Evolutionary conservation across 2,329 filamentous ascomycete species (phyloP).

Genomic region (Stachybotrys echinatus): DNA sequence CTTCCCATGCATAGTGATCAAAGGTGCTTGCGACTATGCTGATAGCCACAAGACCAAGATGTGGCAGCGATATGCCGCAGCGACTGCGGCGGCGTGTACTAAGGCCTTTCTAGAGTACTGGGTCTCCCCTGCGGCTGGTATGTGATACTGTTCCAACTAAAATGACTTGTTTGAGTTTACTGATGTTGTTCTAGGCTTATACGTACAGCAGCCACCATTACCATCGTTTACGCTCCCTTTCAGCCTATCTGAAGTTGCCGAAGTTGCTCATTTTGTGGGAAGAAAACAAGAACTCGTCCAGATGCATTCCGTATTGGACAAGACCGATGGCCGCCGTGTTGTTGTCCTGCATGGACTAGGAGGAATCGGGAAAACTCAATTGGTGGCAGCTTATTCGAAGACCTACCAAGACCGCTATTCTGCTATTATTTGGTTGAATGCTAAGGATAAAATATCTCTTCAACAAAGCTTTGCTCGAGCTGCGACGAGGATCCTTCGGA

Average conservation of each 20-base stretch:
- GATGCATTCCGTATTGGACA: too few species aligned
- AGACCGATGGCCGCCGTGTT: too few species aligned
- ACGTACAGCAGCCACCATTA: too few species aligned
- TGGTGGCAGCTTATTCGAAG: slow-evolving; percentile 29
- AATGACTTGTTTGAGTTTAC: too few species aligned
- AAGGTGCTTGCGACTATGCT: slow-evolving; percentile 9
- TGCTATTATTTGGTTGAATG: slow-evolving; percentile 38
- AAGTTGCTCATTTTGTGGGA: too few species aligned
- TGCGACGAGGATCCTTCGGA: slow-evolving; percentile 19
- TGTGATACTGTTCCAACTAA: too few species aligned
- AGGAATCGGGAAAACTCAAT: slow-evolving; percentile 41
- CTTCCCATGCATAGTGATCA: slow-evolving; percentile 9
- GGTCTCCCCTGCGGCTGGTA: too few species aligned
- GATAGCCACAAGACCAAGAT: slow-evolving; percentile 8
- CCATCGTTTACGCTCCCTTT: too few species aligned
- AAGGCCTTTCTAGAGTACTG: neutral
- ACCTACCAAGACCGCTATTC: slow-evolving; percentile 26
- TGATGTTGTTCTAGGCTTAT: too few species aligned
- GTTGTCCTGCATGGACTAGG: slow-evolving; percentile 33
- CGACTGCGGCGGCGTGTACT: too few species aligned
- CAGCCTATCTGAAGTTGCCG: too few species aligned
- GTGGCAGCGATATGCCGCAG: slow-evolving; percentile 6
- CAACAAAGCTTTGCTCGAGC: slow-evolving; percentile 25
- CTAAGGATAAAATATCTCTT: slow-evolving; percentile 27
- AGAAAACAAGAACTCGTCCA: too few species aligned